Evolutionary conservation across 331 rosid genomes (phyloP).

Genomic region (Quercus phellos): DNA sequence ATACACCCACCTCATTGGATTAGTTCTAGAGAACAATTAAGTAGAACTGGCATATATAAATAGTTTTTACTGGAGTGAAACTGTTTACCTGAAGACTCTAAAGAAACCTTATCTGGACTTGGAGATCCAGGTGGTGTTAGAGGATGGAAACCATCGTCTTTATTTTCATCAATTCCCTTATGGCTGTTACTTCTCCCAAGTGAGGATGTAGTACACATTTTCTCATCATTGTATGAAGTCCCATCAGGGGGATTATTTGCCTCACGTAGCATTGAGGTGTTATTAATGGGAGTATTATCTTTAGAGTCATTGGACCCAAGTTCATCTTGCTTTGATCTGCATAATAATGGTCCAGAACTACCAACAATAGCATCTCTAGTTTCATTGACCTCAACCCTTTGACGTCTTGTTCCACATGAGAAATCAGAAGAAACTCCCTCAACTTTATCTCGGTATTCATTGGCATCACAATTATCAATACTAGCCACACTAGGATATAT

Average conservation of each 20-base stretch:
- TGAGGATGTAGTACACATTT: not conserved
- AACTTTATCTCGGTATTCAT: conserved; percentile 12
- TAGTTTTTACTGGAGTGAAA: not conserved
- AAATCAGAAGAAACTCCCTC: conserved; percentile 6
- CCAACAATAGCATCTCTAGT: conserved; percentile 19
- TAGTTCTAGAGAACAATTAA: not conserved
- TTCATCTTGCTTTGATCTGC: conserved; percentile 14
- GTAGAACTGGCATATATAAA: not conserved
- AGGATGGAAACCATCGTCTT: conserved; percentile 29
- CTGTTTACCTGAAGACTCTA: conserved; percentile 50
- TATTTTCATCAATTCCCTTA: conserved; percentile 12
- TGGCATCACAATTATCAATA: conserved; percentile 4
- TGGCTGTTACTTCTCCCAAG: conserved; percentile 5
- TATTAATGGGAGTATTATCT: not conserved
- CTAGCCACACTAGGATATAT: conserved; percentile 3
- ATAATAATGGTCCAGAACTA: not conserved
- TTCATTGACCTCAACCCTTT: conserved; percentile 12
- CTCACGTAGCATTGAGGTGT: conserved; percentile 11
- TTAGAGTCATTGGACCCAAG: conserved; percentile 3
- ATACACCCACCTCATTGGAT: not conserved
- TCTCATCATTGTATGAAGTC: conserved; percentile 2
- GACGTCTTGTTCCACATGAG: conserved; percentile 6
- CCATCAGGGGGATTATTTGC: not conserved
- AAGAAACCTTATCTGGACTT: conserved; percentile 12
- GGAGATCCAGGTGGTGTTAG: conserved; percentile 61